Conservation (phyloP, 2,329 filamentous ascomycete species). For the Malbranchea zuffiana region DNA sequence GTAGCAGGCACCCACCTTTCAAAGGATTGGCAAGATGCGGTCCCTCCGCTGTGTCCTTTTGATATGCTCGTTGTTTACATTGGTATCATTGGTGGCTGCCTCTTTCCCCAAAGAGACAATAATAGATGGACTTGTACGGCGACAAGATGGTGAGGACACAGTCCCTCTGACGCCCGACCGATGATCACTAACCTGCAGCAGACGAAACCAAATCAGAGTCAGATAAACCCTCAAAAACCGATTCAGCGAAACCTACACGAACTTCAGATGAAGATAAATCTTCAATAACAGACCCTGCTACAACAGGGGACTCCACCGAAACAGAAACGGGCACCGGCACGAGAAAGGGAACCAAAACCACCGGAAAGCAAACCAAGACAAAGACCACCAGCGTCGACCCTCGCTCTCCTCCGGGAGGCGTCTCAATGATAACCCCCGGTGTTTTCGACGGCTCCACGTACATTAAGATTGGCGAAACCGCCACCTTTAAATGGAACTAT, state of each 20-base stretch:
- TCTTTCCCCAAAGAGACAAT: constrained; percentile 3
- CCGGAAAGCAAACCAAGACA: constrained; percentile 18
- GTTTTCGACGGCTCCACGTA: constrained; percentile 41
- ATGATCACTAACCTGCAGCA: constrained; percentile 1
- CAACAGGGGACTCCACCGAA: constrained; percentile 6
- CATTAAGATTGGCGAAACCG: constrained; percentile 53
- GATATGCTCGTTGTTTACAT: constrained; percentile 14
- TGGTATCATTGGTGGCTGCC: constrained; percentile 6
- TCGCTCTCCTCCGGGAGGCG: constrained; percentile 46
- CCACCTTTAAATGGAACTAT: constrained; percentile 60
- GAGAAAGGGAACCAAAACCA: constrained; percentile 14
- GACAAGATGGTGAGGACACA: constrained; percentile 7
- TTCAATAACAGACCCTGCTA: constrained; percentile 1
- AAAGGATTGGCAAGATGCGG: constrained; percentile 5
- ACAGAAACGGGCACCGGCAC: constrained; percentile 16
- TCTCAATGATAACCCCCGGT: constrained; percentile 51
- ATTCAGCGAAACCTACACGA: constrained; percentile 1
- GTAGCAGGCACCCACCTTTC: no score
- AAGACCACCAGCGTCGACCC: constrained; percentile 36
- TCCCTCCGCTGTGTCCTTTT: constrained; percentile 5
- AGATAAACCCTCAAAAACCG: constrained; percentile 4
- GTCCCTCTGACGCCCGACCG: neutral
- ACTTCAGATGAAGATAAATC: neutral
- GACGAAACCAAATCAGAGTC: constrained; percentile 1
- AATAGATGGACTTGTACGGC: constrained; percentile 1